phyloP scores from a whole-genome alignment of 192 early-diverging fungal species.

The Coemansia guatemalensis region DNA sequence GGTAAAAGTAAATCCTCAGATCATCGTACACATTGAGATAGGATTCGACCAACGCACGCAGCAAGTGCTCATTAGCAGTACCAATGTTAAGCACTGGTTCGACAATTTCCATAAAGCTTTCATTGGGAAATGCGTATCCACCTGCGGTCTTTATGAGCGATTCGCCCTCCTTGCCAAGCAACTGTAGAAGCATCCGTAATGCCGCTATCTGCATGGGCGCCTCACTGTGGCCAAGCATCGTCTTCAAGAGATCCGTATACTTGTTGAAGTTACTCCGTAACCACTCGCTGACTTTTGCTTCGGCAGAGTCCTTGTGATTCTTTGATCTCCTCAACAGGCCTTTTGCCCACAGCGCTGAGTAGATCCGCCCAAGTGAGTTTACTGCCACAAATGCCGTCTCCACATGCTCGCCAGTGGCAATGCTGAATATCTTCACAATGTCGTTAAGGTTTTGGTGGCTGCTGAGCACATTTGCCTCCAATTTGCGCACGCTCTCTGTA shows the following conservation, averaged over 20 bases:
- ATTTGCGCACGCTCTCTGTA: slow-evolving; percentile 47
- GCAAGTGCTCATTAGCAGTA: slow-evolving; percentile 62
- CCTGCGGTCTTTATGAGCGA: slow-evolving; percentile 30
- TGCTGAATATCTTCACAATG: slow-evolving; percentile 59
- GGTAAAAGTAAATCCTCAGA: slow-evolving; percentile 78
- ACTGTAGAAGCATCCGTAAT: slow-evolving; percentile 68
- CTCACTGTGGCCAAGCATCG: slow-evolving; percentile 59
- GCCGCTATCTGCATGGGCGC: slow-evolving; percentile 76
- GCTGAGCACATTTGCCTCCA: slow-evolving; percentile 65
- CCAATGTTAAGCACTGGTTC: slow-evolving; percentile 58
- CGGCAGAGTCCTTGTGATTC: slow-evolving; percentile 13
- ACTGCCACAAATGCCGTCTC: slow-evolving; percentile 69
- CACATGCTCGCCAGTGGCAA: slow-evolving; percentile 45
- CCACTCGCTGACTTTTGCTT: slow-evolving; percentile 70
- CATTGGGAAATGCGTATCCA: slow-evolving; percentile 68
- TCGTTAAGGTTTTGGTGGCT: slow-evolving; percentile 76
- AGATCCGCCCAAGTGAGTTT: slow-evolving; percentile 73
- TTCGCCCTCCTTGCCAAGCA: slow-evolving; percentile 67
- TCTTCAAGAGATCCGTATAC: slow-evolving; percentile 60
- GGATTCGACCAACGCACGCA: slow-evolving; percentile 64
- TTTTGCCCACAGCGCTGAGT: slow-evolving; percentile 50
- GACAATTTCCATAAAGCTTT: slow-evolving; percentile 59
- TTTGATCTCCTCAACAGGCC: slow-evolving; percentile 26
- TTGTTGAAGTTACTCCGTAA: slow-evolving; percentile 72
- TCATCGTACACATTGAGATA: slow-evolving; percentile 83